phyloP scores from a whole-genome alignment of 257 asterid genomes.

The Solanum pimpinellifolium region DNA sequence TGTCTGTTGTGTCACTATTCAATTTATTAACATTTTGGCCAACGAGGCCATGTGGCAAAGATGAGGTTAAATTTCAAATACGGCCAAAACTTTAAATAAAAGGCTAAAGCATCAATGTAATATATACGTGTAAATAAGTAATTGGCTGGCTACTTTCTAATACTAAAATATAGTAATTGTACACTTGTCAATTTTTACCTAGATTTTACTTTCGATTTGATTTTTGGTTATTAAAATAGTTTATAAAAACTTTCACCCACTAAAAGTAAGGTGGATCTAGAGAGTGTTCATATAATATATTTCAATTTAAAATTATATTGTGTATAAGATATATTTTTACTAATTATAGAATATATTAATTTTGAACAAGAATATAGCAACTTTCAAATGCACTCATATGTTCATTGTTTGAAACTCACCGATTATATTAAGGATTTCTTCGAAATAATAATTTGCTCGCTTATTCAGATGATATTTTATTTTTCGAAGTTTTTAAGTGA shows the following conservation, averaged over 20 bases:
- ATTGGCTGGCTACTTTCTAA: not conserved
- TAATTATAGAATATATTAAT: too few species aligned
- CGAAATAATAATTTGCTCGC: accelerated
- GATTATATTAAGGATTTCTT: too few species aligned
- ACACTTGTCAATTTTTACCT: not conserved
- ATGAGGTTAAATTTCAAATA: not conserved
- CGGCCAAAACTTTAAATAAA: not conserved
- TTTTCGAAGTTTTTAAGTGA: accelerated
- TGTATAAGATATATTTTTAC: too few species aligned
- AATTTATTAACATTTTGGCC: not conserved
- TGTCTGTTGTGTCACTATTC: constrained; percentile 5
- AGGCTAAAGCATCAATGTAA: not conserved
- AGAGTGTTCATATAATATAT: not conserved
- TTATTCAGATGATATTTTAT: too few species aligned
- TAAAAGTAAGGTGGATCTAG: not conserved
- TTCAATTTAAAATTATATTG: too few species aligned
- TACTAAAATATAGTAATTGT: not conserved
- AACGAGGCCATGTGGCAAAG: not conserved
- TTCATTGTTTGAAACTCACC: too few species aligned
- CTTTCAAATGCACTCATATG: not conserved
- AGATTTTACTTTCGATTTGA: not conserved
- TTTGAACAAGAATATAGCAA: not conserved
- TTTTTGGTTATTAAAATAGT: not conserved
- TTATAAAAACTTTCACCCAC: not conserved
- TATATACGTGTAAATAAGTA: not conserved